Base-by-base conservation (phyloP, 495 filamentous ascomycete genomes). In the Beverwykella pulmonaria region DNA sequence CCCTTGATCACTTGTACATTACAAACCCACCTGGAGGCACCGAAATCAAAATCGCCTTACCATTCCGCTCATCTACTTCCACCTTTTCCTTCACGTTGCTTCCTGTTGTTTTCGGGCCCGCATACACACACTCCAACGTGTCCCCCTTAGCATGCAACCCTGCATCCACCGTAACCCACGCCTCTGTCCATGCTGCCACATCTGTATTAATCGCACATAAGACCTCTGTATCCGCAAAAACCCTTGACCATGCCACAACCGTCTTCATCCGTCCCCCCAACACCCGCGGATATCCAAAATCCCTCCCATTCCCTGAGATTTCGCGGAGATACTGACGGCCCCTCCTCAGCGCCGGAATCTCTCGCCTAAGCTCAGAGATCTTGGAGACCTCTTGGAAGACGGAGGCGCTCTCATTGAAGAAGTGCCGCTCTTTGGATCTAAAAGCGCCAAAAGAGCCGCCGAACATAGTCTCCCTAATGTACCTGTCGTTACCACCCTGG, bases 181-280 rank as follows among this genome's bases (percentile, higher is more conserved):
- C n/a, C n/a, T n/a, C n/a, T n/a, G n/a, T n/a, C n/a, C n/a, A n/a
- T n/a, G n/a, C n/a, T n/a, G n/a, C 55, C 0, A 48, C 17, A 54
- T 73, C 61, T 20, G 71, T 73, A 29, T 71, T 73, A 53, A 73
- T 71, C 0, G 71, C 71, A 41, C 68, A 73, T 0, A 73, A 55
- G 10, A 73, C 30, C 48, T 73, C 71, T 20, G 63, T n/a, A 27
- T 71, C 71, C 9, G 34, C 58, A 19, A 73, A 66, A 17, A 73
- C 63, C 15, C 71, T 26, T n/a, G 71, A 73, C 71, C 71, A 73
- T 1, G 71, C 63, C 1, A 73, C 26, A 9, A 73, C 54, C 1
- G 59, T 53, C 26, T 23, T 47, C 60, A 71, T 65, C 6, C 44
- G 17, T 23, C 53, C 67, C 5, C 19, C 39, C 3, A 62, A n/a